These are phyloP conservation scores for Podila verticillata DNA, from an alignment of 192 early-diverging fungal genomes.

Conservation along the genomic window DNA sequence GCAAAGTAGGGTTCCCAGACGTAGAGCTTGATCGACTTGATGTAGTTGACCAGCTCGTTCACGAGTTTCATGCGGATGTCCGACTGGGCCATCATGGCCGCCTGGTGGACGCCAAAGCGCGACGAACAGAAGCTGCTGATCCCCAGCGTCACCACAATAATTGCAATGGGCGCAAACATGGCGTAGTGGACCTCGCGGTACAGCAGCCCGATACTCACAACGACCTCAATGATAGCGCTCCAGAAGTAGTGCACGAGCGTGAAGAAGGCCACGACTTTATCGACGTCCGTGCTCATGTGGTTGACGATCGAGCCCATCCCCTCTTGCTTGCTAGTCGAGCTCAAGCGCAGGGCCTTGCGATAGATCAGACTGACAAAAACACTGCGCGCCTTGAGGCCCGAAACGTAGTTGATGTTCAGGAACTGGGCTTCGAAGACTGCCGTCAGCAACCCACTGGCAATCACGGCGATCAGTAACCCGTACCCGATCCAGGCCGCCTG, in stretches of 20 bases:
- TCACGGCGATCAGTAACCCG: constrained; percentile 28
- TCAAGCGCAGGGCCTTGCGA: constrained; percentile 65
- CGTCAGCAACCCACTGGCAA: constrained; percentile 7
- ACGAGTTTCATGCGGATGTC: constrained; percentile 77
- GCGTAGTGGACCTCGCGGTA: constrained; percentile 27
- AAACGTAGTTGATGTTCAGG: constrained; percentile 23
- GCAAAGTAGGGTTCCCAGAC: constrained; percentile 69
- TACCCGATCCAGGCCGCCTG: constrained; percentile 22
- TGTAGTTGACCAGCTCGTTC: constrained; percentile 69
- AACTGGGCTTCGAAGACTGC: constrained; percentile 38
- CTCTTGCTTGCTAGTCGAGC: constrained; percentile 63
- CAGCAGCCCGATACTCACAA: constrained; percentile 27
- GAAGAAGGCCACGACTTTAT: constrained; percentile 25
- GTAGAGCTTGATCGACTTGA: constrained; percentile 78
- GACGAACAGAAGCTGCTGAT: constrained; percentile 6
- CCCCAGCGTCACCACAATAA: constrained; percentile 9
- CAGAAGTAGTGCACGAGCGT: constrained; percentile 32
- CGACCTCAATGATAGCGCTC: constrained; percentile 32
- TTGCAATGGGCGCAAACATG: constrained; percentile 43
- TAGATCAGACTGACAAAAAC: constrained; percentile 64
- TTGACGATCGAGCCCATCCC: constrained; percentile 72
- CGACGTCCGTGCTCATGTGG: constrained; percentile 64
- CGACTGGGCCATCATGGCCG: constrained; percentile 18
- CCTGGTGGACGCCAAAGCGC: background rate
- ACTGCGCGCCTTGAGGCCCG: constrained; percentile 59